Percentiles rank a stretch among this genome's conserved stretches.
Conservation (phyloP, 2,329 filamentous ascomycete genomes). For the Talaromyces piceae region DNA sequence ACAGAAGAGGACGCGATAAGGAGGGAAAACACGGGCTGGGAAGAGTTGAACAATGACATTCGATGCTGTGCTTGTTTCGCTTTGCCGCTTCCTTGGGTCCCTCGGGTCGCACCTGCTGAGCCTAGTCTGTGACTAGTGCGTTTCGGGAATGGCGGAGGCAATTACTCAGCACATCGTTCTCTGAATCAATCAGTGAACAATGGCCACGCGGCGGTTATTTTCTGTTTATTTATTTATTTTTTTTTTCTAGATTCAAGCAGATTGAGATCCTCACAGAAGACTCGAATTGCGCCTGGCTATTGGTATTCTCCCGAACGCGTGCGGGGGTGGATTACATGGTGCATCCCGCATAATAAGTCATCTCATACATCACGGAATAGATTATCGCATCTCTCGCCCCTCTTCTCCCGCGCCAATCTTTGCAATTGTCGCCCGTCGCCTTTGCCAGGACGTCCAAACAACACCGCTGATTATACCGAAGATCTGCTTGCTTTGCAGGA, state of each 20-base stretch:
- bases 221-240: no score
- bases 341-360: no score
- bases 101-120: not conserved
- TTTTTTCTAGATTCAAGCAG: no score
- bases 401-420: not conserved
- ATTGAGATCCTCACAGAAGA: no score
- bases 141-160: not conserved
- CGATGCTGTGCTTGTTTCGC: no score
- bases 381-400: not conserved
- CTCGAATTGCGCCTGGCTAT: no score
- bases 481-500: not conserved
- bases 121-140: not conserved
- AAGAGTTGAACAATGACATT: no score
- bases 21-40: no score
- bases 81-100: not conserved
- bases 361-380: not conserved
- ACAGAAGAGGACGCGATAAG: not conserved
- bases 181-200: no score
- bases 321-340: no score
- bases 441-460: not conserved
- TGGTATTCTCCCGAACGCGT: no score
- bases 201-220: no score
- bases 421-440: not conserved
- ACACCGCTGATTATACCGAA: not conserved
- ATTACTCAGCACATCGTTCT: not conserved